These are phyloP conservation scores for Vigna angularis DNA, from an alignment of 306 rosid species.

Conservation along the genomic window DNA sequence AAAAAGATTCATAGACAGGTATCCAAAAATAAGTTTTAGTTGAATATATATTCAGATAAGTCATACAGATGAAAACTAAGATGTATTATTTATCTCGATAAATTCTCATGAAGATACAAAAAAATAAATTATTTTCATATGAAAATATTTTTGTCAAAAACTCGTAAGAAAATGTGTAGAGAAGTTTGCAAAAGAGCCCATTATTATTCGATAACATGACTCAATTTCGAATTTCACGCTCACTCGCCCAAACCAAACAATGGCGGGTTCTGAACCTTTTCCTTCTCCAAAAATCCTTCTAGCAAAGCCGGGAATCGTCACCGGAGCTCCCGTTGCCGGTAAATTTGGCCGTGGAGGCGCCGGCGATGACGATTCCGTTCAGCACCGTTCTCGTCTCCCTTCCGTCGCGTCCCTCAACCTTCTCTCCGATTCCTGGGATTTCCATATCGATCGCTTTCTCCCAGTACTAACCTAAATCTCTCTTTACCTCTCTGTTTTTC, in stretches of 20 bases:
- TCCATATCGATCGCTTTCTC: slow-evolving; percentile 90
- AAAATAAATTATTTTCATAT: too few species aligned
- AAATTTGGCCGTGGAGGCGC: slow-evolving; percentile 67
- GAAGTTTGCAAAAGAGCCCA: not conserved
- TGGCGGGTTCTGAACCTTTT: slow-evolving; percentile 59
- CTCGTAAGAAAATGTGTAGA: too few species aligned
- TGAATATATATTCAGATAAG: too few species aligned
- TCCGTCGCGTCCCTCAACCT: slow-evolving; percentile 86
- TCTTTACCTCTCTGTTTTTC: not conserved
- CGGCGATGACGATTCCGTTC: slow-evolving; percentile 68
- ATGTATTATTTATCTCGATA: too few species aligned
- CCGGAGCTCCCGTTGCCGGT: slow-evolving; percentile 59
- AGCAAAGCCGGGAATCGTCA: slow-evolving; percentile 78
- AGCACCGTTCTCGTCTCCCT: slow-evolving; percentile 82
- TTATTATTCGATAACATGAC: not conserved
- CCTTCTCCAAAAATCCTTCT: slow-evolving; percentile 79
- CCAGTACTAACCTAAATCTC: slow-evolving; percentile 52
- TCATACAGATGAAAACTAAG: too few species aligned
- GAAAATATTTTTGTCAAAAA: too few species aligned
- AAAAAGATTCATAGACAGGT: too few species aligned
- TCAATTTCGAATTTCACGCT: not conserved
- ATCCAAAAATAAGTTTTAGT: too few species aligned
- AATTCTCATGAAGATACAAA: too few species aligned
- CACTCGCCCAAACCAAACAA: not conserved
- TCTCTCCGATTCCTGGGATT: slow-evolving; percentile 92